Evolutionary conservation across 495 filamentous ascomycete genomes (phyloP), one percentile per base, ranked within the genome.

Genomic region (Beverwykella pulmonaria): DNA sequence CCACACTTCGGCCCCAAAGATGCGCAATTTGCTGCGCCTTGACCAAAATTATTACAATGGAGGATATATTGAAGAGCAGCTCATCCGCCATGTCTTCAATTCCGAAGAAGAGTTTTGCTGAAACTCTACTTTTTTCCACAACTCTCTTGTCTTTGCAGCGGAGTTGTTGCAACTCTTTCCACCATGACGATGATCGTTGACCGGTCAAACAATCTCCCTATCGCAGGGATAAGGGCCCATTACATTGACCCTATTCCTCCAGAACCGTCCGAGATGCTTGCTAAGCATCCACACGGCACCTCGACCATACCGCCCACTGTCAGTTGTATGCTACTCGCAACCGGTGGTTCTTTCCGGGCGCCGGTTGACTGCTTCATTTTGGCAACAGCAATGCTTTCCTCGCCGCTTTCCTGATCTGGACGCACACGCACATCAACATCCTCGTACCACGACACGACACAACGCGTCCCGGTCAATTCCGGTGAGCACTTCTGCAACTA

Each of bases 251-350:
- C 20, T 34, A 55, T 55, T 55, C 52, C 52, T 55, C 25, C 52
- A 52, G 52, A 55, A 30, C 48, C 50, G 6, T 20, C 17, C 25
- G 29, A 55, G 25, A n/a, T n/a, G 49, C 52, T 55, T 55, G 26
- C 26, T 20, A 32, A 52, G 48, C 48, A 52, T 3, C 48, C 23
- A 14, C 17, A 44, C 39, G 39, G 39, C 6, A 44, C 6, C 17
- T 44, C 39, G 39, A 9, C 4, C 8, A 44, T 44, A 44, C 15
- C 39, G 17, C 39, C 39, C 15, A 44, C 15, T 44, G 39, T n/a
- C 39, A 44, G 39, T n/a, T 10, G 3, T n/a, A 5, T 34, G 30
- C 30, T 19, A n/a, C n/a, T 48, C 44, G 22, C 26, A 53, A 19
- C 10, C 23, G 50, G 14, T n/a, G 50, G 25, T 53, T 12, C 19